Evolutionary conservation across 352 stramenopile species (phyloP).

Genomic region (Phytopythium kandeliae): DNA sequence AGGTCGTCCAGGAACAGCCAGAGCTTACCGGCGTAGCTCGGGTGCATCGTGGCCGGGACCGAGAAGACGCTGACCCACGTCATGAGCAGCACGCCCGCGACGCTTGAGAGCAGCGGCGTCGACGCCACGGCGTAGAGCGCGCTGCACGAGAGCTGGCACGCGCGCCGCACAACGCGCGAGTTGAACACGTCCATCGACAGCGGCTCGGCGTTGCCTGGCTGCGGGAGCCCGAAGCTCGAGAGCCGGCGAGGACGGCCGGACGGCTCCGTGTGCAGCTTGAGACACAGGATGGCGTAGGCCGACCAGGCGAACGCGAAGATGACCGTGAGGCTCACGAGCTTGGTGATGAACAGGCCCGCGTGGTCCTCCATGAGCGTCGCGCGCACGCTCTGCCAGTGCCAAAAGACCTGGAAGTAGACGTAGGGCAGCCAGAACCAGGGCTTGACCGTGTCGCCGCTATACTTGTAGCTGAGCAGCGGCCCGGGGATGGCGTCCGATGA

Average conservation of each 20-base stretch:
- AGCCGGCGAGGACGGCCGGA: slow-evolving; percentile 52
- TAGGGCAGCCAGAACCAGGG: slow-evolving; percentile 83
- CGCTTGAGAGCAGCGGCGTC: slow-evolving; percentile 59
- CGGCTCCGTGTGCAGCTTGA: slow-evolving; percentile 60
- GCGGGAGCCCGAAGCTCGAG: slow-evolving; percentile 53
- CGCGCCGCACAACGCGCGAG: slow-evolving; percentile 58
- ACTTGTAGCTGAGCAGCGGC: slow-evolving; percentile 74
- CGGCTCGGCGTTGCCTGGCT: slow-evolving; percentile 40
- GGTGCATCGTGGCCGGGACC: slow-evolving; percentile 62
- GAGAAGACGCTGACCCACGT: slow-evolving; percentile 42
- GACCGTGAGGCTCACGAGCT: slow-evolving; percentile 48
- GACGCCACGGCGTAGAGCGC: slow-evolving; percentile 62
- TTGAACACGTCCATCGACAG: slow-evolving; percentile 69
- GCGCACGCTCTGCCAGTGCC: slow-evolving; percentile 71
- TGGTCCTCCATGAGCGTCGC: slow-evolving; percentile 58
- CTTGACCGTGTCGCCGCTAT: slow-evolving; percentile 66
- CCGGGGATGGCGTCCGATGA: slow-evolving; percentile 52
- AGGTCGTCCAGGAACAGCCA: slow-evolving; percentile 62
- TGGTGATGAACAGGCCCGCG: slow-evolving; percentile 49
- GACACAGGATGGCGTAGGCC: slow-evolving; percentile 58
- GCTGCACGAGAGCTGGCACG: slow-evolving; percentile 72
- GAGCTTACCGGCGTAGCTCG: slow-evolving; percentile 54
- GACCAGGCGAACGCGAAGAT: slow-evolving; percentile 63
- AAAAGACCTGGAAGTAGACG: slow-evolving; percentile 79
- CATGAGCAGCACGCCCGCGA: slow-evolving; percentile 42